Base-by-base conservation (phyloP, 2,329 filamentous ascomycete species). In the Pseudogymnoascus sp. region DNA sequence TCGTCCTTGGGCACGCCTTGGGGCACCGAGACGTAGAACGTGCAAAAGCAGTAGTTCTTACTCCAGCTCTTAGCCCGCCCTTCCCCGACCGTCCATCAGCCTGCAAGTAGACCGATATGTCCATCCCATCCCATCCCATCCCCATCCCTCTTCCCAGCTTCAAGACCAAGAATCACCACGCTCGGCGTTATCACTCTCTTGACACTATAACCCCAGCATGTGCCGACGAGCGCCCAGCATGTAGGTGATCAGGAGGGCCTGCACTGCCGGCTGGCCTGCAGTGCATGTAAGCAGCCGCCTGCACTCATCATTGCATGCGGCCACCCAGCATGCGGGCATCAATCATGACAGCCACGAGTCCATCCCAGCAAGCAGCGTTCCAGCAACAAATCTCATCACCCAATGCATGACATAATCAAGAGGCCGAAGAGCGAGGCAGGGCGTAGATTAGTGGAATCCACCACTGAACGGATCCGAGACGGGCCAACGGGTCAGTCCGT, bases 231-330 rank as follows among this genome's bases (percentile, higher is more conserved):
- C 14, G 9, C 14, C 23, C 14, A 16, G 14, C 45, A 52, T 52
- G 45, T 52, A 52, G 19, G 45, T 52, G 45, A 52, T 52, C 45
- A 52, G 45, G 45, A 52, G 45, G 45, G 25, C 45, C 23, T 52
- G 45, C 45, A 52, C 45, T 52, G 45, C 45, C 45, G 45, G 45
- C 23, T 52, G 45, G 45, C 45, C 14, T 52, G 45, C 45, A 52
- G 45, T n/a, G 30, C 45, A 52, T 52, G 45, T 52, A 52, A 52
- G 25, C 45, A 52, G 45, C 45, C 45, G 45, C 45, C 45, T 52
- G 45, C 45, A 52, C 45, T 52, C 45, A 52, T 52, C 45, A 52
- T 52, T 52, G 45, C 45, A 52, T 52, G 45, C 23, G 45, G 45
- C 45, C 45, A 41, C 38, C 38, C 16, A 41, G n/a, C 35, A 39